Evolutionary conservation across 129 eudicot genomes (phyloP).

Genomic region (Flaveria sonorensis): DNA sequence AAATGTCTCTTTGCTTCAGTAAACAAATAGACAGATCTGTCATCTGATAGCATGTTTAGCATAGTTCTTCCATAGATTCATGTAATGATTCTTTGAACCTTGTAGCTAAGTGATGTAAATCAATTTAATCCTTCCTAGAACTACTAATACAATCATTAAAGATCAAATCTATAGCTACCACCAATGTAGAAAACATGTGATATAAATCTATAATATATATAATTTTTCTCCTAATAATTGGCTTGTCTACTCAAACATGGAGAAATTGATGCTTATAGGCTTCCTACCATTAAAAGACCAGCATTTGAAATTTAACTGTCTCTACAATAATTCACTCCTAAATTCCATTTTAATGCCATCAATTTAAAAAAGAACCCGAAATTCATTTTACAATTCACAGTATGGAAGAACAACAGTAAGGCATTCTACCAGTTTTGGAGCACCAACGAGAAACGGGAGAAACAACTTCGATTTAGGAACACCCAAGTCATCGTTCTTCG

Average conservation of each 20-base stretch:
- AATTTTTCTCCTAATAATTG: too few species aligned
- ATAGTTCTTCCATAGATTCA: not conserved
- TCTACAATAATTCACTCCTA: not conserved
- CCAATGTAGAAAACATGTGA: too few species aligned
- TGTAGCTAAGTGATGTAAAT: not conserved
- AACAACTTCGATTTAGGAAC: slow-evolving; percentile 36
- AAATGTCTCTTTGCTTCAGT: not conserved
- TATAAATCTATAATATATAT: too few species aligned
- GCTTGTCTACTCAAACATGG: too few species aligned
- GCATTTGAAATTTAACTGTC: not conserved
- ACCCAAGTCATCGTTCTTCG: slow-evolving; percentile 43
- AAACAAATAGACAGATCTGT: not conserved
- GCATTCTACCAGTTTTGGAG: slow-evolving; percentile 28
- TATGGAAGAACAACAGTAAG: not conserved
- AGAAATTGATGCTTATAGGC: not conserved
- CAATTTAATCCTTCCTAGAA: not conserved
- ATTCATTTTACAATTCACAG: not conserved
- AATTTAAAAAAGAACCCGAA: not conserved
- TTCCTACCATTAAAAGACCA: not conserved
- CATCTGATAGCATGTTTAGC: not conserved
- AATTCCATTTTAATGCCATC: not conserved
- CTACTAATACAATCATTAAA: not conserved
- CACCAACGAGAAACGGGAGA: slow-evolving; percentile 51
- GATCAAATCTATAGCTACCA: not conserved
- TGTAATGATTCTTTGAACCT: not conserved